Conservation (phyloP, 2,329 filamentous ascomycete species). For the Calonectria pauciramosa region DNA sequence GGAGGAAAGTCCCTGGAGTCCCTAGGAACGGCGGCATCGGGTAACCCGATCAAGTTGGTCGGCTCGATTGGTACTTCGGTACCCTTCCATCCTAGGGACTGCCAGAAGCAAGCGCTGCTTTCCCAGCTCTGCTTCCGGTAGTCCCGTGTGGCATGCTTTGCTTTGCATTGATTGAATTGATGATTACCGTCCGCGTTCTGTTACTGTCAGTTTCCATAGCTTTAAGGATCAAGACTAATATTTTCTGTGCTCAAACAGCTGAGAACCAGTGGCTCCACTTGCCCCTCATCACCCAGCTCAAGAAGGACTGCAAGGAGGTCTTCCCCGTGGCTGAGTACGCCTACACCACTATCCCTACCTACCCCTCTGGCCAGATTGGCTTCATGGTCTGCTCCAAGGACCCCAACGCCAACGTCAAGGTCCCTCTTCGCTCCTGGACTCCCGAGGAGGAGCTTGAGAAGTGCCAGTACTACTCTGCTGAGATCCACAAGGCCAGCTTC, state of each 20-base stretch:
- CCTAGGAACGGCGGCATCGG: conserved; percentile 51
- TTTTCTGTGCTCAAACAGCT: conserved; percentile 65
- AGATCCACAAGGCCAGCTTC: conserved; percentile 96
- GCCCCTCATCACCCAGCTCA: conserved; percentile 91
- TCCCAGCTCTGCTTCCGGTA: conserved; percentile 54
- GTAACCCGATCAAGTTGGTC: conserved; percentile 40
- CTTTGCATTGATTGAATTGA: conserved; percentile 32
- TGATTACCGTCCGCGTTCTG: conserved; percentile 35
- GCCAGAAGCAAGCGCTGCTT: conserved; percentile 57
- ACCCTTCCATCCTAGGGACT: conserved; percentile 50
- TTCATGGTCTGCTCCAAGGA: conserved; percentile 99
- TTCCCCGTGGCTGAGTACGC: conserved; percentile 99
- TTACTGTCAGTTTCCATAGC: conserved; percentile 32
- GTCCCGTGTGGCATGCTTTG: conserved; percentile 50
- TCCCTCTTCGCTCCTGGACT: conserved; percentile 85
- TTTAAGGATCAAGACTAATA: conserved; percentile 34
- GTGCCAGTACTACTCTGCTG: conserved; percentile 97
- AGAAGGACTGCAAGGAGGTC: conserved; percentile 96
- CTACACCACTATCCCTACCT: conserved; percentile 99
- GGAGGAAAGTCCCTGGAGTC: conserved; percentile 55
- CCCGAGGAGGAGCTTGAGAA: conserved; percentile 91
- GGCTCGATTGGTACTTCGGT: conserved; percentile 45
- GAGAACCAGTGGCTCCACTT: conserved; percentile 99
- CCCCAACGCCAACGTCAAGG: conserved; percentile 83
- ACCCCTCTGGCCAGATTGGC: conserved; percentile 98